These are phyloP conservation scores for Calonectria hongkongensis DNA, from an alignment of 2,329 filamentous ascomycete genomes.

Conservation along the genomic window DNA sequence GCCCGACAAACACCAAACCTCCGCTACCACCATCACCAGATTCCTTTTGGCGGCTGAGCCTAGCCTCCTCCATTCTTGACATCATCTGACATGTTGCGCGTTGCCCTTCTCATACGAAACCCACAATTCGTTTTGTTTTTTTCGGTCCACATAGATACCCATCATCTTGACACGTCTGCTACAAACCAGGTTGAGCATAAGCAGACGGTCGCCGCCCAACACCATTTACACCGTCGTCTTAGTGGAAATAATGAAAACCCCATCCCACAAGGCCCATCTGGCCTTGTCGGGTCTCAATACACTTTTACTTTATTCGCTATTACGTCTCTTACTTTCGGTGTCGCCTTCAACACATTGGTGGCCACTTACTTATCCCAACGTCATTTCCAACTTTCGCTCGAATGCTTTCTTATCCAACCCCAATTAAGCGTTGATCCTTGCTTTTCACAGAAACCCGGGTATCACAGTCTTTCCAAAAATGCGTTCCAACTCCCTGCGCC, in stretches of 20 bases:
- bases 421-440: constrained; percentile 4
- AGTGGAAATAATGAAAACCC: not conserved
- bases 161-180: not conserved
- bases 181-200: not conserved
- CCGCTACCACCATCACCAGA: constrained; percentile 16
- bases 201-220: no score
- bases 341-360: not conserved
- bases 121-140: not conserved
- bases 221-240: not conserved
- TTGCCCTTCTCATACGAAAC: not conserved
- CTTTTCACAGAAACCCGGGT: constrained; percentile 25
- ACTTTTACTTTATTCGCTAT: constrained; percentile 12
- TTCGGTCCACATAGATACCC: not conserved
- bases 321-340: constrained; percentile 9
- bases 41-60: constrained; percentile 11
- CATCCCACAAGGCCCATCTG: not conserved
- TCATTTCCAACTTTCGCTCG: not conserved
- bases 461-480: constrained; percentile 24
- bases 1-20: constrained; percentile 11
- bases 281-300: not conserved
- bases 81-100: constrained; percentile 6
- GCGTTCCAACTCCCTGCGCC: constrained; percentile 7
- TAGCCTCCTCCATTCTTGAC: constrained; percentile 14
- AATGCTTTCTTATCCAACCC: not conserved
- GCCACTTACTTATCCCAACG: not conserved